These are phyloP conservation scores for Mycena olivaceomarginata DNA, from an alignment of 768 basidiomycete genomes.

Conservation along the genomic window DNA sequence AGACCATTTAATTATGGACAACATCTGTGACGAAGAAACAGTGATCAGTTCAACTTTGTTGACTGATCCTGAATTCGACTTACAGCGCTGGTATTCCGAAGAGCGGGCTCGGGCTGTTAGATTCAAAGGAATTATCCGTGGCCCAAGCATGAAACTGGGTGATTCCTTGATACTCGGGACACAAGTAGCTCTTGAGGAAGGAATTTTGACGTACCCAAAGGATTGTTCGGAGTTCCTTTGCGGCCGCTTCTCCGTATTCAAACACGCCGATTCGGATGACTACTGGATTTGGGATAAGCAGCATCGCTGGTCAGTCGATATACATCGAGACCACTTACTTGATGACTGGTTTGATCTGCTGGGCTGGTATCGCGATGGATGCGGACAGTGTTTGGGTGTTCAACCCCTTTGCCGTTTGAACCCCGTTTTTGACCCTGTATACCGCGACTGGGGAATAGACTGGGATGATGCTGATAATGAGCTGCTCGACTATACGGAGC, in stretches of 20 bases:
- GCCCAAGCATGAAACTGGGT: background rate
- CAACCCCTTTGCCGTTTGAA: background rate
- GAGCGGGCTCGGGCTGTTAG: background rate
- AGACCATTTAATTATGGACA: conserved; percentile 3
- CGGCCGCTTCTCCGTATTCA: background rate
- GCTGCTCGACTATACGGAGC: background rate
- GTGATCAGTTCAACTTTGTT: background rate
- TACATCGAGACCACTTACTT: background rate
- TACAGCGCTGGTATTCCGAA: background rate
- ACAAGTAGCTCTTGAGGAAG: background rate
- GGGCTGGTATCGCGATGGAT: background rate
- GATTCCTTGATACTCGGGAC: background rate
- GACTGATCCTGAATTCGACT: conserved; percentile 1
- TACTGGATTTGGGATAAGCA: conserved; percentile 5
- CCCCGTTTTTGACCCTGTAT: background rate
- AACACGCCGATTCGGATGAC: background rate
- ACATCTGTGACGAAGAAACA: background rate
- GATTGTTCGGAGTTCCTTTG: background rate
- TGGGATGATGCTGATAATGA: background rate
- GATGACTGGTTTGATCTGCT: background rate
- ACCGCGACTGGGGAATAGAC: background rate
- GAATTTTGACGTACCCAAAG: background rate
- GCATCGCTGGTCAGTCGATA: background rate
- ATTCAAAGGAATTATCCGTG: background rate
- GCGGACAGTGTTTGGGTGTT: background rate